phyloP scores from a whole-genome alignment of 176 grass and related monocot species.

The Aegilops speltoides region DNA sequence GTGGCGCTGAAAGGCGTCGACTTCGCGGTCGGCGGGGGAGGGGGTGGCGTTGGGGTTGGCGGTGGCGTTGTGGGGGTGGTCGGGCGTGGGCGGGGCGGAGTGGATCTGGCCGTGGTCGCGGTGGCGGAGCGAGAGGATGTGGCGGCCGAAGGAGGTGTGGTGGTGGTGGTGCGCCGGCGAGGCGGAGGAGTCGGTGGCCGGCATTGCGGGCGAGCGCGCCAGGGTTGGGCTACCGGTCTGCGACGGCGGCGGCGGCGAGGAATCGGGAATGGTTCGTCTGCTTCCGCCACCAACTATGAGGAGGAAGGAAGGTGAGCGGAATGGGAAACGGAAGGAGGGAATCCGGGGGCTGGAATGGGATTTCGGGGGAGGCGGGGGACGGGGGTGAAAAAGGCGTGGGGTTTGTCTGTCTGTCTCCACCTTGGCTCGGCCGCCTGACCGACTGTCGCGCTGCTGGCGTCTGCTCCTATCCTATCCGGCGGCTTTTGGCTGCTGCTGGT shows the following conservation, averaged over 20 bases:
- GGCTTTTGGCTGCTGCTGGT: background rate
- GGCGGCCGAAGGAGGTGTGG: conserved; percentile 48
- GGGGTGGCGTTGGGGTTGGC: background rate
- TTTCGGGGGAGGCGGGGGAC: background rate
- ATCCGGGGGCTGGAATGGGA: background rate
- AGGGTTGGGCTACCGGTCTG: background rate
- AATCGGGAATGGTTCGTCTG: background rate
- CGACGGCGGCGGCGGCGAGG: background rate
- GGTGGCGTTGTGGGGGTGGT: background rate
- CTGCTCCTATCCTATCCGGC: background rate
- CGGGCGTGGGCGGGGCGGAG: conserved; percentile 18
- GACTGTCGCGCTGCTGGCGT: background rate
- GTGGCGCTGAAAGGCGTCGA: conserved; percentile 64
- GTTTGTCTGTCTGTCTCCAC: conserved; percentile 2
- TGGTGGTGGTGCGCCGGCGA: conserved; percentile 21
- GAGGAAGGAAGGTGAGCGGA: background rate
- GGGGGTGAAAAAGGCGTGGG: background rate
- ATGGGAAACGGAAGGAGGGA: background rate
- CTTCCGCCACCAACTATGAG: background rate
- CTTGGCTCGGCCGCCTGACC: background rate
- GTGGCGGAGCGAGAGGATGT: conserved; percentile 48
- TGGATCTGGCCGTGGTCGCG: conserved; percentile 44
- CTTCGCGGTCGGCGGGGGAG: conserved; percentile 26
- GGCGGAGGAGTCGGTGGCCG: conserved; percentile 55
- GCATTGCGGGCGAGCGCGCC: background rate